Conservation (phyloP, 805 yeast species). For the Kuraishia floccosa region DNA sequence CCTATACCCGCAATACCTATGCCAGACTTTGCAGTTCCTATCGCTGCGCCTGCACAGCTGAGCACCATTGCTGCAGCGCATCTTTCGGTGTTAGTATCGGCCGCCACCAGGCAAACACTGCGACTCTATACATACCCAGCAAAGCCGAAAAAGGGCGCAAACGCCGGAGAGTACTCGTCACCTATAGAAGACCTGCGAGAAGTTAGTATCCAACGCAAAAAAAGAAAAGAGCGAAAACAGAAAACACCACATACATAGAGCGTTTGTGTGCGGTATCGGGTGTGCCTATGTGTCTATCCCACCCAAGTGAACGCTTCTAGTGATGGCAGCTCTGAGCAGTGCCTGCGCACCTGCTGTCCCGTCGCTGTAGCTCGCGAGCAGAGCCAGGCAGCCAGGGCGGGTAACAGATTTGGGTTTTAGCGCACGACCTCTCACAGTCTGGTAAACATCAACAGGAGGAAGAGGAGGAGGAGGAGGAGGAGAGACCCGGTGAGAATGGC, state of each 20-base stretch:
- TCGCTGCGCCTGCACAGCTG: constrained; percentile 96
- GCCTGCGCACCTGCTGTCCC: no score
- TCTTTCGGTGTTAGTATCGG: constrained; percentile 10
- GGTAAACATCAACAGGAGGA: neutral
- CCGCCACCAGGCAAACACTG: neutral
- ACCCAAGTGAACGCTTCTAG: no score
- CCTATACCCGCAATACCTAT: constrained; percentile 98
- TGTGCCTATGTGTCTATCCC: no score
- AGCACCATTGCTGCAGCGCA: constrained; percentile 88
- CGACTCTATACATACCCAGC: constrained; percentile 49
- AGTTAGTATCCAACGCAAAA: no score
- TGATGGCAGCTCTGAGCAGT: no score
- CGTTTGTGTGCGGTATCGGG: no score
- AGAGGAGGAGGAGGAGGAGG: neutral
- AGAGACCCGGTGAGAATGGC: neutral
- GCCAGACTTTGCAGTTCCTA: constrained; percentile 97
- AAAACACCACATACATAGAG: no score
- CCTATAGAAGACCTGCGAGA: constrained; percentile 1
- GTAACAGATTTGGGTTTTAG: no score
- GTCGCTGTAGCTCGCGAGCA: no score
- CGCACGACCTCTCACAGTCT: no score
- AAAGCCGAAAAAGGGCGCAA: constrained; percentile 95
- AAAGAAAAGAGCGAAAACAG: no score
- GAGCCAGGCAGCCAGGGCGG: no score
- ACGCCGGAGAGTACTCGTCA: constrained; percentile 72